Percentiles rank a stretch among this genome's conserved stretches.
phyloP scores from a whole-genome alignment of 768 basidiomycete species.

The Boletus speciosus region DNA sequence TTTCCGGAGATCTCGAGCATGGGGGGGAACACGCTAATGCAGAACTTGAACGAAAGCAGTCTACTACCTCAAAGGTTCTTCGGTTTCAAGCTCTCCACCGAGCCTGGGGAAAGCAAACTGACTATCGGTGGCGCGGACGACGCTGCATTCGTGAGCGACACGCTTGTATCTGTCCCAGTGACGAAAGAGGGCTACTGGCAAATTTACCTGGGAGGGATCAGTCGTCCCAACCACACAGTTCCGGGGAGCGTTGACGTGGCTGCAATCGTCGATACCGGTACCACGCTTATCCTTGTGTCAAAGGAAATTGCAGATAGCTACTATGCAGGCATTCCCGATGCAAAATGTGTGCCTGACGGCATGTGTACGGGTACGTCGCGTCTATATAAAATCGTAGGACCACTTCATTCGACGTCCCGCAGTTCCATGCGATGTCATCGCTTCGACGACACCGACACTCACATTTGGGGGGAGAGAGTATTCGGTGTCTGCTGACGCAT shows the following conservation, averaged over 20 bases:
- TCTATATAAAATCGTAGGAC: neutral
- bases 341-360: conserved; percentile 12
- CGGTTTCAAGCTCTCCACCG: conserved; percentile 43
- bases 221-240: neutral
- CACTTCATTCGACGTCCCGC: neutral
- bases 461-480: conserved; percentile 36
- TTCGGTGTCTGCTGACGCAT: conserved; percentile 27
- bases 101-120: conserved; percentile 14
- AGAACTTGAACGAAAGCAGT: conserved; percentile 38
- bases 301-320: conserved; percentile 17
- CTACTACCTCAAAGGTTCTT: conserved; percentile 27
- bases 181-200: conserved; percentile 35
- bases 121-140: conserved; percentile 37
- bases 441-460: conserved; percentile 23
- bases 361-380: conserved; percentile 30
- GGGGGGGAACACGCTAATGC: conserved; percentile 34
- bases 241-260: neutral
- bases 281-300: conserved; percentile 22
- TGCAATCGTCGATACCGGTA: conserved; percentile 35
- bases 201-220: conserved; percentile 24
- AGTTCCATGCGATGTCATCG: conserved; percentile 19
- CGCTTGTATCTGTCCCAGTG: conserved; percentile 35
- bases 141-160: conserved; percentile 45
- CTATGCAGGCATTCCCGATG: conserved; percentile 23
- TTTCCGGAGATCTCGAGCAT: conserved; percentile 38